Evolutionary conservation across 805 yeast genomes (phyloP).

Genomic region (Cyberlindnera euphorbiiphila): DNA sequence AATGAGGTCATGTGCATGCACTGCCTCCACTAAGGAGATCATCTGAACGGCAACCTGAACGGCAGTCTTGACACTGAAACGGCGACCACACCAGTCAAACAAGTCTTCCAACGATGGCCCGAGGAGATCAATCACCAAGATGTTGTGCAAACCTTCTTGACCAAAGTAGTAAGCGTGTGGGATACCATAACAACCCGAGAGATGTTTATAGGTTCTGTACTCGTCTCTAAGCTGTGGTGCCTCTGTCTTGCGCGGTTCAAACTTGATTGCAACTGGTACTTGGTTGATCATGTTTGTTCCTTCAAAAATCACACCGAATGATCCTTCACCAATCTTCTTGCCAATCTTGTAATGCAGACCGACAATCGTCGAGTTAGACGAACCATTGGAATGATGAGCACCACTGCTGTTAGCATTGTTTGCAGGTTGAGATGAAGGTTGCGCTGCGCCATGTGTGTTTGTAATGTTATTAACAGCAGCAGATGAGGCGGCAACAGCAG

Average conservation of each 20-base stretch:
- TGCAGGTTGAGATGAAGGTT: conserved; percentile 8
- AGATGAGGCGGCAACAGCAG: conserved; percentile 29
- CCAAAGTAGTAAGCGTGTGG: conserved; percentile 86
- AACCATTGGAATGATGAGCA: conserved; percentile 10
- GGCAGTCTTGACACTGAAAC: conserved; percentile 66
- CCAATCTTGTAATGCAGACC: conserved; percentile 72
- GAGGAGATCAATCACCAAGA: conserved; percentile 68
- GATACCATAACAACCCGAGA: conserved; percentile 65
- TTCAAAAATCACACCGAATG: conserved; percentile 81
- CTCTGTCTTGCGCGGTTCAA: conserved; percentile 75
- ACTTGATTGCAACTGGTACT: conserved; percentile 66
- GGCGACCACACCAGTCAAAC: conserved; percentile 85
- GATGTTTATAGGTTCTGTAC: conserved; percentile 70
- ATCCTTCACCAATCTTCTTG: conserved; percentile 83
- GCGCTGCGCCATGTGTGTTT: conserved; percentile 16
- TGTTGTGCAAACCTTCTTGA: conserved; percentile 79
- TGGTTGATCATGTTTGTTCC: conserved; percentile 70
- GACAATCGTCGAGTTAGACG: conserved; percentile 32
- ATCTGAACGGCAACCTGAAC: conserved; percentile 74
- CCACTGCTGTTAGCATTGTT: conserved; percentile 5
- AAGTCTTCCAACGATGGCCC: conserved; percentile 82
- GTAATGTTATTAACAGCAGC: conserved; percentile 29
- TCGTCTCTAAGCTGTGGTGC: conserved; percentile 84
- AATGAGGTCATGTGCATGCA: conserved; percentile 73
- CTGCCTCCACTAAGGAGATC: conserved; percentile 67